Percentiles rank a stretch among this genome's conserved stretches.
Evolutionary conservation across 257 asterid genomes (phyloP).

Genomic region (Ballota nigra): DNA sequence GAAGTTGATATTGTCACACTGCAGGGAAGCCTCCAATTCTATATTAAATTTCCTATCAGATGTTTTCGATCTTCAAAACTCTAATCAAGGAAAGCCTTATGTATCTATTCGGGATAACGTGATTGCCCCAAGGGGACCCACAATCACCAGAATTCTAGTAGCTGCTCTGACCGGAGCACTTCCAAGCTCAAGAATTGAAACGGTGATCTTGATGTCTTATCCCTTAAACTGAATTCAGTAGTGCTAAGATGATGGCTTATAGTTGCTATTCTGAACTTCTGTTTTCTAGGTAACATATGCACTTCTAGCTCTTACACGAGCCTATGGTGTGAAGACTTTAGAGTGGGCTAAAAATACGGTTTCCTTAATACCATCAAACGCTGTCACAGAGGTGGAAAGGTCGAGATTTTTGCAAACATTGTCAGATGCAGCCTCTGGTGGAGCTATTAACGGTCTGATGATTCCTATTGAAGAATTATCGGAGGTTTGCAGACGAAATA

Average conservation of each 20-base stretch:
- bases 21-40: slow-evolving; percentile 98
- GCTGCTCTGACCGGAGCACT: slow-evolving; percentile 96
- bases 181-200: slow-evolving; percentile 86
- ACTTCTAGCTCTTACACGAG: slow-evolving; percentile 69
- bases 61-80: slow-evolving; percentile 74
- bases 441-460: slow-evolving; percentile 52
- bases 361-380: slow-evolving; percentile 78
- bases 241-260: background rate
- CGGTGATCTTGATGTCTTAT: slow-evolving; percentile 42
- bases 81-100: slow-evolving; percentile 61
- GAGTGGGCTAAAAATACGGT: slow-evolving; percentile 84
- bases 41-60: slow-evolving; percentile 79
- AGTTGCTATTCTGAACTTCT: slow-evolving; percentile 18
- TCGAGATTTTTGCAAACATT: slow-evolving; percentile 78
- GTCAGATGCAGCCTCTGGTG: slow-evolving; percentile 65
- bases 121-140: slow-evolving; percentile 74
- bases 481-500: slow-evolving; percentile 88
- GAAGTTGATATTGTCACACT: slow-evolving; percentile 24
- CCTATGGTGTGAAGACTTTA: slow-evolving; percentile 65
- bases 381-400: slow-evolving; percentile 73
- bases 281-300: slow-evolving; percentile 68
- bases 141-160: slow-evolving; percentile 68
- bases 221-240: background rate
- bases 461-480: slow-evolving; percentile 86
- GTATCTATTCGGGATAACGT: slow-evolving; percentile 72